Evolutionary conservation across 2,329 filamentous ascomycete species (phyloP).

Genomic region (Diaporthe ampelina): DNA sequence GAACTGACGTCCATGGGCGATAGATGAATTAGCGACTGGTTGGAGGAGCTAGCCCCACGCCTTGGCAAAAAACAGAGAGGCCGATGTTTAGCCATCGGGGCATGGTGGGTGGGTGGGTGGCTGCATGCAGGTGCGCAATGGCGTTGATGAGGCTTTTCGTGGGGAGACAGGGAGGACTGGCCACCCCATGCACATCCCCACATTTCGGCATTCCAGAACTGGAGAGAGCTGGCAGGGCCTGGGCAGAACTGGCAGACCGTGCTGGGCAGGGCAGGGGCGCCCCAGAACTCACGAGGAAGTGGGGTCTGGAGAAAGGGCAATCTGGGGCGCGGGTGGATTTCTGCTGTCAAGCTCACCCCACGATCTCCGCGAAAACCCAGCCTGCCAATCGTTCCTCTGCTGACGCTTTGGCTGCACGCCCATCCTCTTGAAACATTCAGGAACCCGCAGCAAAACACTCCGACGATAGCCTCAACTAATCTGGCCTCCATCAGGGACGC

Average conservation of each 20-base stretch:
- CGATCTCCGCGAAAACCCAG: slow-evolving; percentile 25
- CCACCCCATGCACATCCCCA: not conserved
- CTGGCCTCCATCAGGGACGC: not conserved
- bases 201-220: slow-evolving; percentile 32
- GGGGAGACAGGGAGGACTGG: not conserved
- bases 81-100: slow-evolving; percentile 24
- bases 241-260: too few relatives aligned
- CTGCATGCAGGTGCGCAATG: not conserved
- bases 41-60: not conserved
- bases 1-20: not conserved
- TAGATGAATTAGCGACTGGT: not conserved
- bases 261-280: slow-evolving; percentile 10
- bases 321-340: slow-evolving; percentile 31
- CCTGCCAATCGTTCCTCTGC: slow-evolving; percentile 9
- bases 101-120: not conserved
- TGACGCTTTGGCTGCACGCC: not conserved
- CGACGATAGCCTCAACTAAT: not conserved
- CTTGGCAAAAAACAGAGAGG: slow-evolving; percentile 14
- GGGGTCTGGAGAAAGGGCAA: slow-evolving; percentile 27
- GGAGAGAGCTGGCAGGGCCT: not conserved
- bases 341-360: slow-evolving; percentile 29
- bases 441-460: slow-evolving; percentile 6
- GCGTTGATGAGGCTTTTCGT: slow-evolving; percentile 19
- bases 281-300: slow-evolving; percentile 28
- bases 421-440: not conserved